Evolutionary conservation across 306 rosid species (phyloP), one percentile per base, ranked within the genome.

Genomic region (Rubus parviflorus): DNA sequence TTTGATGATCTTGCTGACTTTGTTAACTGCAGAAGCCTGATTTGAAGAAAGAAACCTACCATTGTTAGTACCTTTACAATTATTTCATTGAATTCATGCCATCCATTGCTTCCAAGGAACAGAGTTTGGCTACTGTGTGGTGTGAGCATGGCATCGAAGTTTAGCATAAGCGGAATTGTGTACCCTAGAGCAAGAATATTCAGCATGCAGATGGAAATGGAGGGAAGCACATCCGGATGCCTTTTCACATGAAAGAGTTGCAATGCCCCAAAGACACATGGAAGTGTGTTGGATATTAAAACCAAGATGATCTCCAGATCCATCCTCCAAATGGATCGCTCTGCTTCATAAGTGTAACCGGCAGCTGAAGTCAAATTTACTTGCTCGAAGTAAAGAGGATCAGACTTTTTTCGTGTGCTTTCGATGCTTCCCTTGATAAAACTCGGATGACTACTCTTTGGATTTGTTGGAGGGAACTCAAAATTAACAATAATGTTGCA

Each of bases 31-130:
- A 87, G 82, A 69, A 90, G 93, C n/a, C 83, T 75, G n/a, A 83
- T 79, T 64, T 87, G 88, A 68, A 89, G 54, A 81, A 90, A 49
- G 86, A 90, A 83, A 75, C 84, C 90, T 17, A 85, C 79, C 93
- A 86, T 83, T 17, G 77, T 82, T 47, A 77, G 73, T 48, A 79
- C 83, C 64, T 89, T 85, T 2, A 87, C 80, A 22, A 77, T 47
- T 52, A 90, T 80, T 69, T 85, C 92, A 79, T 88, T 76, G 3
- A 77, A 86, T 85, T 82, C 85, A 64, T 83, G 80, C 96, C 93
- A 86, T 45, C 86, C 87, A 37, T 66, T 85, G 54, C 52, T 40
- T 73, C 74, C 87, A 54, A 80, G 71, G 6, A 80, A 68, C 9
- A 69, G n/a, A 43, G 62, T 75, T 74, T 68, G 68, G 63, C 16